Base-by-base conservation (phyloP, 306 rosid genomes). In the Comarum palustre region DNA sequence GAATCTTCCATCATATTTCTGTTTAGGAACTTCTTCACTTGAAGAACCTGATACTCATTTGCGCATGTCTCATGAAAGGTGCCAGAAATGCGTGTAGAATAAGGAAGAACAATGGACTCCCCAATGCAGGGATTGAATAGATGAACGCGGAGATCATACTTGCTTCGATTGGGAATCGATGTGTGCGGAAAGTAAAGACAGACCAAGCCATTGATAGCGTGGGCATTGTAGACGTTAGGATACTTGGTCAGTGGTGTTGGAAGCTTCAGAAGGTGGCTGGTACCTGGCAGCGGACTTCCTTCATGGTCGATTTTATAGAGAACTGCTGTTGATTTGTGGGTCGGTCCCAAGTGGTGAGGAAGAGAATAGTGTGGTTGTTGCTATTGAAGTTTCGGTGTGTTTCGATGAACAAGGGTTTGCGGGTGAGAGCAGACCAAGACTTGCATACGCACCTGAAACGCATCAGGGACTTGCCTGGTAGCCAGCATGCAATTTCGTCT, bases 71-170 rank as follows among this genome's bases (percentile, higher is more conserved):
- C 11, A 25, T 43, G 55, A 34, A 31, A 27, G n/a, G 24, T 68
- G 39, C 7, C 19, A 27, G 32, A 6, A 25, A 14, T 32, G 63
- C 19, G 34, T 58, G n/a, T 27, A 58, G 63, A 27, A 58, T 27
- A 5, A 58, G 63, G 63, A 45, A 67, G 72, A 43, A n/a, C 0
- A 8, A 27, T 67, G n/a, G 24, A 67, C 57, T 67, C 41, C 8
- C 41, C 8, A n/a, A 57, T 69, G 73, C 32, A 31, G 39, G 73
- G 73, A 51, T 69, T 69, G 16, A 69, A 29, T 13, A 32, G 19
- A 16, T 24, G 20, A 45, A 47, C 6, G 1, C 45, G 75, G 48
- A 11, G 20, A 32, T 27, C 47, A 8, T 6, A 24, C n/a, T 27
- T 38, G 4, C 14, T 45, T 67, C 31, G 58, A 46, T 46, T 16